A percentile compares a stretch with the other conserved stretches of the same genome.
Conservation (phyloP, 2,329 filamentous ascomycete genomes). For the Cryphonectria carpinicola region DNA sequence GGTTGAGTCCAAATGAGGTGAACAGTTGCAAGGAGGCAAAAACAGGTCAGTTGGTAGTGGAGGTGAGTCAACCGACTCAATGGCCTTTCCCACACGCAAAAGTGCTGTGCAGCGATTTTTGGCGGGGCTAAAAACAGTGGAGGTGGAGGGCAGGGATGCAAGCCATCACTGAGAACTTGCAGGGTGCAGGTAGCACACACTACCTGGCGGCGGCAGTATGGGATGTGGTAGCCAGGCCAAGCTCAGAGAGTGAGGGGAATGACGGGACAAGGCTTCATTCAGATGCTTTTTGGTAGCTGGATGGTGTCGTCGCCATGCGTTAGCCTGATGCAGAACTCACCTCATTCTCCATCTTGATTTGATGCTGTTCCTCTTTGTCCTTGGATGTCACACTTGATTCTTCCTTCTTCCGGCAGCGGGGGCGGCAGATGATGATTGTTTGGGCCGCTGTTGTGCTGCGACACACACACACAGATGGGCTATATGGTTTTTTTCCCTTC, state of each 20-base stretch:
- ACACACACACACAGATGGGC: not conserved
- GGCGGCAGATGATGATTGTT: not conserved
- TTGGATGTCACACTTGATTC: not conserved
- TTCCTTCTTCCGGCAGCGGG: not conserved
- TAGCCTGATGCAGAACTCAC: conserved; percentile 20
- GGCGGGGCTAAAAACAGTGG: conserved; percentile 21
- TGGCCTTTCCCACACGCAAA: conserved; percentile 14
- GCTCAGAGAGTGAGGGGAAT: not conserved
- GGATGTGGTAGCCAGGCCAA: not conserved
- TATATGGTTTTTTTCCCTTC: not conserved
- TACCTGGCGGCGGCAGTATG: not conserved
- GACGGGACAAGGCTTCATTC: not conserved
- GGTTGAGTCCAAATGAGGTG: conserved; percentile 13
- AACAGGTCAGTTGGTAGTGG: conserved; percentile 22
- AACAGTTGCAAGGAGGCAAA: conserved; percentile 21
- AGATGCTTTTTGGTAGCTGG: not conserved
- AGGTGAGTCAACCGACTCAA: conserved; percentile 24
- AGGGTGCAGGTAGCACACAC: conserved; percentile 10
- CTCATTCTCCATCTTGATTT: conserved; percentile 27
- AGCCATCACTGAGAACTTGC: not conserved
- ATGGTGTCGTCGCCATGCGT: conserved; percentile 2
- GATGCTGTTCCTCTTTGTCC: conserved; percentile 6
- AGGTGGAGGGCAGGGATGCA: conserved; percentile 5
- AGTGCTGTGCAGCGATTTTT: conserved; percentile 28
- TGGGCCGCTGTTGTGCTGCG: conserved; percentile 4